Base-by-base conservation (phyloP, 148 eudicot species). In the Cornus controversa region DNA sequence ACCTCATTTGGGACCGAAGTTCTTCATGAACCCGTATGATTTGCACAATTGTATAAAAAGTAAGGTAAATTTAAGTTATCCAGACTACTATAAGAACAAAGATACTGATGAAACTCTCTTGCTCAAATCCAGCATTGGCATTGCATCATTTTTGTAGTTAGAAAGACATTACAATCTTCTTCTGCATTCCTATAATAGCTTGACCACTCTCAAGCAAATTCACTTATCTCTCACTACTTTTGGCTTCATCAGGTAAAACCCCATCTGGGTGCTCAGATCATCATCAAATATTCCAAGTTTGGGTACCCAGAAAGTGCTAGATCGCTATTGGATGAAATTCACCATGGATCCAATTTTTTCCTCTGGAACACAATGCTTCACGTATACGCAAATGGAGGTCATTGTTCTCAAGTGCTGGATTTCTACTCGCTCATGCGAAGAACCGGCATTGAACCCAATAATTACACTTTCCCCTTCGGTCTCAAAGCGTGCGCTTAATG, bases 11-110 rank as follows among this genome's bases (percentile, higher is more conserved):
- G 88, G 91, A 97, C 91, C 90, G 74, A 36, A 88, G 60, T 86
- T 89, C 70, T 94, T 92, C 53, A 68, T 88, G 73, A 89, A 81
- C 82, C 96, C 98, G n/a, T 66, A 60, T 29, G 91, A 89, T 71
- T 92, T 94, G 97, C 42, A 74, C 80, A 96, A 94, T 72, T 10
- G 64, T 27, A 73, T 96, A 60, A 77, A 75, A 42, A 82, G 53
- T 27, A 94, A 94, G 85, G 60, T 23, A 72, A 79, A 40, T 60
- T 86, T 87, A 45, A 82, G 62, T 10, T 71, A 73, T 6, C 97
- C 98, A 24, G 98, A 91, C 81, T 94, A 90, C 74, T n/a, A n/a
- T n/a, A 89, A 58, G 82, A 85, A 92, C 75, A 92, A 89, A 75
- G 82, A 80, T 72, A 86, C 90, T 13, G 88, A 89, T 37, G 97